Evolutionary conservation across 331 rosid genomes (phyloP), one percentile per base, ranked within the genome.

Genomic region (Cydonia oblonga): DNA sequence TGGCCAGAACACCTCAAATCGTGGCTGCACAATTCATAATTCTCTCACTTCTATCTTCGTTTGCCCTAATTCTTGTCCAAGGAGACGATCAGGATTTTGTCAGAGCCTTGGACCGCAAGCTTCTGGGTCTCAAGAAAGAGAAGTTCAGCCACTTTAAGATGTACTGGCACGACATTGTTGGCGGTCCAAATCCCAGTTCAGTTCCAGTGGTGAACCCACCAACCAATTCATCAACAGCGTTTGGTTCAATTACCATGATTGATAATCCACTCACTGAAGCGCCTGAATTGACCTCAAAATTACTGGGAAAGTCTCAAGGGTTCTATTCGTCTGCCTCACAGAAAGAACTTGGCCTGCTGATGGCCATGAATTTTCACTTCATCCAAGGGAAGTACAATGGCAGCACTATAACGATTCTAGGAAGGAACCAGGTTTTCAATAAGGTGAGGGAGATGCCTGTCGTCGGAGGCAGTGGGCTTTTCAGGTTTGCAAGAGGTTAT

Each of bases 81-180:
- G 73, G 65, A 40, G 69, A 61, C 3, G 64, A 76, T 23, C 56
- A 73, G 2, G 69, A 58, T 4, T 76, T 80, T 46, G 84, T 53
- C 35, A 69, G 23, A 79, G 66, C 53, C 56, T 22, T 79, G 63
- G 71, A 84, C 68, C 63, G 57, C 46, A 71, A 76, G 70, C 71
- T 32, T 6, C 8, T 66, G 11, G 86, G 84, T 3, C 46, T 71
- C 28, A 58, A 77, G 70, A 62, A 71, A 67, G 85, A 85, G 23
- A 85, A 85, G 81, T 76, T 85, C 8, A 82, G 85, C 85, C 87
- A 85, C 71, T 83, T 85, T 38, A 68, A 64, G 7, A 44, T 85
- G 40, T 85, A 75, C 33, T 85, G 87, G 87, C 89, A 85, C 40
- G 89, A 82, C 74, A 57, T 64, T 19, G 1, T 57, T 16, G 29